Conservation (phyloP, 257 asterid species). For the Parsonsia alboflavescens region DNA sequence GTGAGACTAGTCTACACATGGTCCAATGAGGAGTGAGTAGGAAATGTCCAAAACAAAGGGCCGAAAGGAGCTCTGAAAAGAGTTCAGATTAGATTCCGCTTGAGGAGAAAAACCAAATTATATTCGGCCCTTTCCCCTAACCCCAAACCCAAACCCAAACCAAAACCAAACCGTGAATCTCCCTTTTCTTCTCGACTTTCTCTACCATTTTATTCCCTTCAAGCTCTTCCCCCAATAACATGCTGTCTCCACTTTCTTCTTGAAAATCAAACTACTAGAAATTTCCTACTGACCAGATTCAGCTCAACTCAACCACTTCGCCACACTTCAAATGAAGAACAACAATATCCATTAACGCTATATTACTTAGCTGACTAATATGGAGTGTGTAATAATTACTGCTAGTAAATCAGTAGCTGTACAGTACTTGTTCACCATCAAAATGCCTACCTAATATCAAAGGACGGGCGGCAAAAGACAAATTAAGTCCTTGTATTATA, state of each 20-base stretch:
- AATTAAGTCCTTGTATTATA: too few species aligned
- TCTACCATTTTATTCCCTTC: neutral
- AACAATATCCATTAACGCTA: too few species aligned
- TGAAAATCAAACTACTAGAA: too few species aligned
- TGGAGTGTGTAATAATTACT: too few species aligned
- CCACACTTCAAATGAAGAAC: neutral
- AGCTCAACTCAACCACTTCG: too few species aligned
- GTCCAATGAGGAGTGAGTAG: neutral
- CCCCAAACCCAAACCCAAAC: neutral
- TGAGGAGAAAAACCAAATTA: conserved; percentile 12
- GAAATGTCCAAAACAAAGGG: conserved; percentile 6
- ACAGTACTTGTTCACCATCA: too few species aligned
- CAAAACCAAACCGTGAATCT: conserved; percentile 7
- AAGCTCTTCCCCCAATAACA: neutral
- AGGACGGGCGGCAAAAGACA: too few species aligned
- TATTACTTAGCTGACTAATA: too few species aligned
- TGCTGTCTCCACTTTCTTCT: neutral
- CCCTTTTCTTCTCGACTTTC: neutral
- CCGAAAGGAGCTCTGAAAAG: neutral
- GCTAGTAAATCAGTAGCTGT: too few species aligned
- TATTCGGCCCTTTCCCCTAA: conserved; percentile 4
- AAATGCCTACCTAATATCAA: too few species aligned
- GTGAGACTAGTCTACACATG: neutral
- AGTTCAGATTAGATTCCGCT: conserved; percentile 20
- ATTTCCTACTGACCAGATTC: too few species aligned